phyloP scores from a whole-genome alignment of 495 filamentous ascomycete species.

The Cenococcum geophilum region DNA sequence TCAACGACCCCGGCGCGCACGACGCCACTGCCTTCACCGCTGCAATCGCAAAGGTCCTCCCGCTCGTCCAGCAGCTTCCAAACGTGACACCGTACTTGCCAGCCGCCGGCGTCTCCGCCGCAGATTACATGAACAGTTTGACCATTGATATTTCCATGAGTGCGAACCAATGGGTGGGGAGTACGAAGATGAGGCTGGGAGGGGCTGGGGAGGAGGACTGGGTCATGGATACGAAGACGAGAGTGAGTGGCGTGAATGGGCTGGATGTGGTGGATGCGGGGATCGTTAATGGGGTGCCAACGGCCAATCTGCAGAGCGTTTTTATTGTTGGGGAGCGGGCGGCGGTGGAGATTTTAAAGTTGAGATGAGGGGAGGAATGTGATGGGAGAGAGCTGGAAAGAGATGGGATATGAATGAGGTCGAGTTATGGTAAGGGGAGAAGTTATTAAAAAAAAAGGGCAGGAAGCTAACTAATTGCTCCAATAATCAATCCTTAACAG shows the following conservation, averaged over 20 bases:
- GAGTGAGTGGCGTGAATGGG: neutral
- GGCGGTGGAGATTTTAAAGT: conserved; percentile 36
- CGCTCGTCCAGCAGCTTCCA: neutral
- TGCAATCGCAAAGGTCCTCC: neutral
- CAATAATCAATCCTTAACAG: no score
- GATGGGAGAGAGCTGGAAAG: neutral
- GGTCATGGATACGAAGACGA: neutral
- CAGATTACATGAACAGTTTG: neutral
- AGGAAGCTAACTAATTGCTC: no score
- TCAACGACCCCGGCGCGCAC: conserved; percentile 8
- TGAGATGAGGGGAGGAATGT: neutral
- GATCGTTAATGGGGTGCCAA: conserved; percentile 38
- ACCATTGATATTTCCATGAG: neutral
- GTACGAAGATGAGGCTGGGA: neutral
- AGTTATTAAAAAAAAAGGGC: no score
- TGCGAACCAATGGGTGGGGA: neutral
- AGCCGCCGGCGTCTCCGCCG: neutral
- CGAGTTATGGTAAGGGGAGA: no score
- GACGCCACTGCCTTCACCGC: conserved; percentile 1
- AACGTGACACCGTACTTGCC: neutral
- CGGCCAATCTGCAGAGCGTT: conserved; percentile 42
- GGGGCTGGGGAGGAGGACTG: neutral
- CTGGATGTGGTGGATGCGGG: conserved; percentile 42
- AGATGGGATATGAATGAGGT: no score
- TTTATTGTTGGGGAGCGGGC: conserved; percentile 42